These are phyloP conservation scores for Boletus patriciae DNA, from an alignment of 768 basidiomycete genomes.

Conservation along the genomic window DNA sequence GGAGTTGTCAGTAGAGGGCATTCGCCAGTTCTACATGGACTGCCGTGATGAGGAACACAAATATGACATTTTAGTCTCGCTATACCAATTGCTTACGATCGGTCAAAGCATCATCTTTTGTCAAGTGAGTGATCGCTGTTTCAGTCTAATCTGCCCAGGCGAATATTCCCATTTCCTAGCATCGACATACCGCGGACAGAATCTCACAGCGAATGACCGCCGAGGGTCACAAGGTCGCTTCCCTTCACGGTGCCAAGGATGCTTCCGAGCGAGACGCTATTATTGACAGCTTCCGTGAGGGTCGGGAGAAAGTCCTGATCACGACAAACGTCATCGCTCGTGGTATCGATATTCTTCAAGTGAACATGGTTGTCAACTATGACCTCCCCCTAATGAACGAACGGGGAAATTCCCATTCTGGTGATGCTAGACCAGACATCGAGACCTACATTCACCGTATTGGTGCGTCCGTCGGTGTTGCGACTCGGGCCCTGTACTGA, in stretches of 20 bases:
- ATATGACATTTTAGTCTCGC: conserved; percentile 89
- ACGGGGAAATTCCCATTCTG: conserved; percentile 42
- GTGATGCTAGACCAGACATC: conserved; percentile 73
- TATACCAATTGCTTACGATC: conserved; percentile 89
- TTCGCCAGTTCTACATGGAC: conserved; percentile 98
- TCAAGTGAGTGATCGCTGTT: conserved; percentile 53
- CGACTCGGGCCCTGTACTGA: not conserved
- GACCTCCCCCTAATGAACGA: conserved; percentile 88
- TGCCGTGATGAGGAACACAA: conserved; percentile 89
- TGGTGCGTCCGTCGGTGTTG: conserved; percentile 49
- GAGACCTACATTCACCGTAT: conserved; percentile 99
- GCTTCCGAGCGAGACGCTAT: conserved; percentile 84
- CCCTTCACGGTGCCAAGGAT: conserved; percentile 93
- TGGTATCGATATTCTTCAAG: conserved; percentile 97
- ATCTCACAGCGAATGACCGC: conserved; percentile 87
- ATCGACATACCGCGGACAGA: conserved; percentile 88
- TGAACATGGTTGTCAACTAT: conserved; percentile 99
- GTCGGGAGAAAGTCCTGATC: conserved; percentile 94
- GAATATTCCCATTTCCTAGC: conserved; percentile 41
- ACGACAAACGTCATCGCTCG: conserved; percentile 99
- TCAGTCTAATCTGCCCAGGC: not conserved
- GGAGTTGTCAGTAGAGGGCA: conserved; percentile 90
- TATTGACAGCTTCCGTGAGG: conserved; percentile 94
- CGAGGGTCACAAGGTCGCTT: conserved; percentile 95
- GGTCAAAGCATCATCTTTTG: conserved; percentile 99